phyloP scores from a whole-genome alignment of 495 filamentous ascomycete genomes.

The Cudoniella acicularis region DNA sequence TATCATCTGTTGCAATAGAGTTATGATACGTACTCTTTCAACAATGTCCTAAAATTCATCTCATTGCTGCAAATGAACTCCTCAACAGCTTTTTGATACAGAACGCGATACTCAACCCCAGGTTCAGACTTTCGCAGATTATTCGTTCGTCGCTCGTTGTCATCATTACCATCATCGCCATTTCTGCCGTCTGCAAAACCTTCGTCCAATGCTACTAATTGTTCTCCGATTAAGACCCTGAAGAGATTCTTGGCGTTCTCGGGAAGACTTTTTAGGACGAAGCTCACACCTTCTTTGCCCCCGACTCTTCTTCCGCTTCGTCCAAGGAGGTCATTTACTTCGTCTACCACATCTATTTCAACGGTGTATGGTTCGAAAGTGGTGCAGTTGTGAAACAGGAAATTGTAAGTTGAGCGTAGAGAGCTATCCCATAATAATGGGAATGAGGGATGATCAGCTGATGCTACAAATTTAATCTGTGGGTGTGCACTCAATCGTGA shows the following conservation, averaged over 20 bases:
- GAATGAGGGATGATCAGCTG: conserved; percentile 83
- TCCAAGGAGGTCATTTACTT: conserved; percentile 80
- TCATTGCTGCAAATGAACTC: conserved; percentile 96
- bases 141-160: conserved; percentile 17
- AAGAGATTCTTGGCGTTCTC: conserved; percentile 90
- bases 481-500: conserved; percentile 72
- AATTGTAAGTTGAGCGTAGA: conserved; percentile 72
- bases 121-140: conserved; percentile 30
- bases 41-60: conserved; percentile 86
- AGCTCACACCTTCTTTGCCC: conserved; percentile 88
- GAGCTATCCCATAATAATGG: conserved; percentile 85
- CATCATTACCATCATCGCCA: conserved; percentile 38
- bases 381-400: conserved; percentile 90
- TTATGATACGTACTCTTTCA: conserved; percentile 73
- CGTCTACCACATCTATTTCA: conserved; percentile 81
- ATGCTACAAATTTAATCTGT: conserved; percentile 70
- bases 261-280: conserved; percentile 82
- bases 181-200: conserved; percentile 27
- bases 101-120: conserved; percentile 80
- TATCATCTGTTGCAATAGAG: background rate
- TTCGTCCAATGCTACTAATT: conserved; percentile 68
- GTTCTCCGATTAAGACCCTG: conserved; percentile 75
- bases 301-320: conserved; percentile 76
- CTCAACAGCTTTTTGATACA: conserved; percentile 94
- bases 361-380: conserved; percentile 69